phyloP scores from a whole-genome alignment of 2,329 filamentous ascomycete genomes.

The Penicillium sp. region DNA sequence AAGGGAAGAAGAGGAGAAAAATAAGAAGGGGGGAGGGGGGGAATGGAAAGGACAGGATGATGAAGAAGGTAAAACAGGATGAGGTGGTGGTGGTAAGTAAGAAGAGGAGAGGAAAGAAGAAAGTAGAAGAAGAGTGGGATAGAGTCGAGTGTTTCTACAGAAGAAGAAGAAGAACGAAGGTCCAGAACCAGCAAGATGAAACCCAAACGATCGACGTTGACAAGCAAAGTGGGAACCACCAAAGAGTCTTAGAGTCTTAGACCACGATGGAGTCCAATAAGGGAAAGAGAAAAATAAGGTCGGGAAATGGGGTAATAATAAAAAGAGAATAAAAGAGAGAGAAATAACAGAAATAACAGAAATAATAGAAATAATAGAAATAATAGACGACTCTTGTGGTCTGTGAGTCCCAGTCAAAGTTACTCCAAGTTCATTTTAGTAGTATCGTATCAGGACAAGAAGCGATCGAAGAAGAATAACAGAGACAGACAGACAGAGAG shows the following conservation, averaged over 20 bases:
- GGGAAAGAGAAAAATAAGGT: background rate
- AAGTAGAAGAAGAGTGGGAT: background rate
- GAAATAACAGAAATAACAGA: background rate
- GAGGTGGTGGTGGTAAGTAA: background rate
- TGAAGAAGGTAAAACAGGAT: background rate
- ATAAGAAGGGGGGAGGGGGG: constrained; percentile 2
- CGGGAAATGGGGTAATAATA: background rate
- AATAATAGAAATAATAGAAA: background rate
- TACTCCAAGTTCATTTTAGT: background rate
- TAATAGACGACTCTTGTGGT: too few species aligned
- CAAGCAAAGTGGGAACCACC: constrained; percentile 6
- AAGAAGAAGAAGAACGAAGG: background rate
- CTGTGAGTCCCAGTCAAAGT: background rate
- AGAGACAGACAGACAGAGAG: background rate
- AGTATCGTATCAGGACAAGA: background rate
- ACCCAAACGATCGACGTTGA: constrained; percentile 20
- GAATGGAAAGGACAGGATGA: constrained; percentile 6
- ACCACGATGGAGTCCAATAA: constrained; percentile 7
- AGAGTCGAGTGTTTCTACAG: background rate
- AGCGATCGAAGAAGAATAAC: background rate
- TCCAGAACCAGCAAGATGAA: constrained; percentile 22
- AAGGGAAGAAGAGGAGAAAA: background rate
- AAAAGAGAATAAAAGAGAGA: background rate
- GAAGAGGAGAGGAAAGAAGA: background rate
- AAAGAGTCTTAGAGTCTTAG: constrained; percentile 6